Evolutionary conservation across 768 basidiomycete genomes (phyloP).

Genomic region (Amanita rimosa): DNA sequence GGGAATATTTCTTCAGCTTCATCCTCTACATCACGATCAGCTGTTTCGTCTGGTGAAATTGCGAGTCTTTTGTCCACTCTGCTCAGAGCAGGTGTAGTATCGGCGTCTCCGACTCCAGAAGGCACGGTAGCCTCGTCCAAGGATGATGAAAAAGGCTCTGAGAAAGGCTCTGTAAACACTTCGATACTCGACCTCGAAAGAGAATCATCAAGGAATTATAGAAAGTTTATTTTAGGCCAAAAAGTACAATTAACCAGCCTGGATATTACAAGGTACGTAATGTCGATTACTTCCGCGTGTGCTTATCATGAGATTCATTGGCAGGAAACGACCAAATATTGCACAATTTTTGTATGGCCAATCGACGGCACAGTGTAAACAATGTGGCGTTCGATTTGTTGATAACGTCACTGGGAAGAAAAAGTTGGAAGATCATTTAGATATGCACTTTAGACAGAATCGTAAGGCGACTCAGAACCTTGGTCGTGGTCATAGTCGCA

Average conservation of each 20-base stretch:
- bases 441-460: conserved; percentile 95
- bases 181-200: conserved; percentile 27
- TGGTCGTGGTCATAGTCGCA: conserved; percentile 79
- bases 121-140: conserved; percentile 33
- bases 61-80: conserved; percentile 54
- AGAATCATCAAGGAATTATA: conserved; percentile 46
- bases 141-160: conserved; percentile 21
- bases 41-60: conserved; percentile 31
- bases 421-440: conserved; percentile 78
- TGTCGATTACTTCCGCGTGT: neutral
- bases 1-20: conserved; percentile 16
- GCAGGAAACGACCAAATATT: conserved; percentile 49
- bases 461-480: conserved; percentile 66
- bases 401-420: conserved; percentile 64
- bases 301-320: conserved; percentile 4
- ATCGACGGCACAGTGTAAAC: conserved; percentile 79
- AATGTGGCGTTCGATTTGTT: conserved; percentile 84
- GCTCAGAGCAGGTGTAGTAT: conserved; percentile 70
- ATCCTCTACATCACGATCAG: conserved; percentile 18
- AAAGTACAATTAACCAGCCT: conserved; percentile 49
- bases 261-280: conserved; percentile 62
- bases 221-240: conserved; percentile 46
- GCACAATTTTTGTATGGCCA: conserved; percentile 63
- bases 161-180: conserved; percentile 11
- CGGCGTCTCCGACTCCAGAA: conserved; percentile 38